Evolutionary conservation across 768 basidiomycete species (phyloP).

Genomic region (Hydnum rufescens): DNA sequence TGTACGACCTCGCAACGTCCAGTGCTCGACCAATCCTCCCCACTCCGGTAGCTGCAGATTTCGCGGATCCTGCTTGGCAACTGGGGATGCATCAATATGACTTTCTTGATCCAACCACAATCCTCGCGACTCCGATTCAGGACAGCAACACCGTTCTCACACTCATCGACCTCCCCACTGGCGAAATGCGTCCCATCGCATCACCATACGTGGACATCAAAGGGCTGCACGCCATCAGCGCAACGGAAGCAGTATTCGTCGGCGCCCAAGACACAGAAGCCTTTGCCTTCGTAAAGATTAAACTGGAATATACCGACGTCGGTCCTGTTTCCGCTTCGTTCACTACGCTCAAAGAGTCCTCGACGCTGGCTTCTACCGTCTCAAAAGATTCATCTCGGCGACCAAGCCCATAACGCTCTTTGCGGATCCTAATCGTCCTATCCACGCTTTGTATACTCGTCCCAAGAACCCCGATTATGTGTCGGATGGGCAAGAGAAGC

Average conservation of each 20-base stretch:
- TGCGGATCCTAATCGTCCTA: constrained; percentile 17
- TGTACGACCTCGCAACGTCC: constrained; percentile 22
- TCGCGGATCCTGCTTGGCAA: constrained; percentile 35
- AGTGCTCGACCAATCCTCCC: constrained; percentile 24
- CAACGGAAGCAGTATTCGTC: constrained; percentile 12
- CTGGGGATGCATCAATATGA: constrained; percentile 32
- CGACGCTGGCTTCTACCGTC: background rate
- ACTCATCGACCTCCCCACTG: constrained; percentile 20
- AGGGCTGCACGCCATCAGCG: constrained; percentile 7
- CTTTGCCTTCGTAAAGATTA: constrained; percentile 10
- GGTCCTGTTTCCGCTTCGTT: background rate
- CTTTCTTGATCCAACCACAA: constrained; percentile 13
- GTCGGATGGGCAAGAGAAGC: constrained; percentile 31
- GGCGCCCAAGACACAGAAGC: constrained; percentile 10
- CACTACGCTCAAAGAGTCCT: constrained; percentile 7
- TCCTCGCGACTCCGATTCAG: constrained; percentile 23
- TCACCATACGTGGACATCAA: constrained; percentile 9
- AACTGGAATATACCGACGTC: background rate
- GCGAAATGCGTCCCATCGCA: constrained; percentile 8
- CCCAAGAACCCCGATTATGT: constrained; percentile 43
- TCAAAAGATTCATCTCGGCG: too few species aligned
- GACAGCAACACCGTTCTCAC: constrained; percentile 26
- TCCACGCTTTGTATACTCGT: constrained; percentile 46
- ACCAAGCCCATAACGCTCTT: too few species aligned
- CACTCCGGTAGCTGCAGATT: constrained; percentile 31